A percentile compares a stretch with the other conserved stretches of the same genome.
phyloP scores from a whole-genome alignment of 768 basidiomycete species.

The Mycena chlorophos region DNA sequence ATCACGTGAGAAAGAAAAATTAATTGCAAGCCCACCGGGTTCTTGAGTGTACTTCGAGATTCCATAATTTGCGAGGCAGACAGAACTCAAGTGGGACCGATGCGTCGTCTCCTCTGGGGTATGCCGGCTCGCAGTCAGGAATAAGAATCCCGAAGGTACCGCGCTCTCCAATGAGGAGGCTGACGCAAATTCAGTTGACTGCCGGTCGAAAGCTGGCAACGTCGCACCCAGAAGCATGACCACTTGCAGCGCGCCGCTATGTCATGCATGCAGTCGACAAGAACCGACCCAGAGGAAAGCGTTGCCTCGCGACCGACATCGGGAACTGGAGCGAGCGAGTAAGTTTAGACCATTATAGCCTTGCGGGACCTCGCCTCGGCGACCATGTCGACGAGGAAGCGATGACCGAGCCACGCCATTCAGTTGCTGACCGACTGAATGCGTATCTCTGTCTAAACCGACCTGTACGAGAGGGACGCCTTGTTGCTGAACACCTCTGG shows the following conservation, averaged over 20 bases:
- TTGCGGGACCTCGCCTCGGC: conserved; percentile 1
- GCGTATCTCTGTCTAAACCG: conserved; percentile 6
- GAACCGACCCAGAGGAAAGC: conserved; percentile 13
- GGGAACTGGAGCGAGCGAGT: conserved; percentile 1
- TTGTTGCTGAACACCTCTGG: conserved; percentile 8
- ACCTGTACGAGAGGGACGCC: conserved; percentile 10
- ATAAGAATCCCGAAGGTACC: conserved; percentile 8
- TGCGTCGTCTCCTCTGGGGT: conserved; percentile 11
- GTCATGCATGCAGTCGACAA: conserved; percentile 7
- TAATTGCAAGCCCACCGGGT: no score
- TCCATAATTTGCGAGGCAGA: no score
- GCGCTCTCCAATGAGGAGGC: conserved; percentile 7
- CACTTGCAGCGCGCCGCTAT: conserved; percentile 1
- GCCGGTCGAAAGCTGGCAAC: no score
- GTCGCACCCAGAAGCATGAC: no score
- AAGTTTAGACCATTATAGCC: background rate
- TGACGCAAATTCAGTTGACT: no score
- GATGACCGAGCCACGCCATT: conserved; percentile 11
- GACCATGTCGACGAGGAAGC: conserved; percentile 11
- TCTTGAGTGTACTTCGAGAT: no score
- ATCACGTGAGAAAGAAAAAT: no score
- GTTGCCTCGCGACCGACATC: conserved; percentile 8
- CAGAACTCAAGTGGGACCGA: no score
- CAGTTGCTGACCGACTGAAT: conserved; percentile 17
- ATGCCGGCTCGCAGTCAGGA: conserved; percentile 9